Conservation (phyloP, 352 stramenopile genomes). For the Phytophthora macrochlamydospora region DNA sequence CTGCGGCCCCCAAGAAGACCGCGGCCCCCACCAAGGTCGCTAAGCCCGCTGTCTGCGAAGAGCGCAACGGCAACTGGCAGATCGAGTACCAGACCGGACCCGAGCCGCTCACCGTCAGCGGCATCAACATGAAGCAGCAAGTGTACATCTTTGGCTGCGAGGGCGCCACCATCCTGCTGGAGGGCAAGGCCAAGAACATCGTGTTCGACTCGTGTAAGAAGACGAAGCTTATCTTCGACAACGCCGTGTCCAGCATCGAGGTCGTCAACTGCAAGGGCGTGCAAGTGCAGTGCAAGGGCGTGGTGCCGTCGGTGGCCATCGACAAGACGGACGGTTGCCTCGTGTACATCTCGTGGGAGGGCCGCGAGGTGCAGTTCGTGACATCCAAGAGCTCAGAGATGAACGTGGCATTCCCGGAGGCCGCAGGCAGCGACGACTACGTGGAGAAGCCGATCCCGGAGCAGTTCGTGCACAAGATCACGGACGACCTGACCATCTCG, state of each 20-base stretch:
- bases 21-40: conserved; percentile 43
- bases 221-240: conserved; percentile 96
- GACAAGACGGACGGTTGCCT: conserved; percentile 99
- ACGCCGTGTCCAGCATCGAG: conserved; percentile 96
- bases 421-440: conserved; percentile 84
- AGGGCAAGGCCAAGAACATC: conserved; percentile 98
- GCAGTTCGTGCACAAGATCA: conserved; percentile 97
- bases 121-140: conserved; percentile 95
- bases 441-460: conserved; percentile 97
- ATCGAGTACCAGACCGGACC: conserved; percentile 94
- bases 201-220: conserved; percentile 96
- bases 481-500: conserved; percentile 77
- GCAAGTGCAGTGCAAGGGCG: conserved; percentile 93
- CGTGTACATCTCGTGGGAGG: conserved; percentile 95
- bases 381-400: conserved; percentile 98
- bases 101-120: conserved; percentile 87
- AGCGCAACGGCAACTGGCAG: conserved; percentile 96
- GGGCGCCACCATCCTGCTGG: conserved; percentile 94
- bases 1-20: conserved; percentile 29
- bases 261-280: conserved; percentile 98
- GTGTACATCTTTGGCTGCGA: conserved; percentile 97
- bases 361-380: conserved; percentile 88
- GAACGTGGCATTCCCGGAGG: conserved; percentile 95
- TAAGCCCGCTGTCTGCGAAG: conserved; percentile 74
- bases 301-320: conserved; percentile 96